phyloP scores from a whole-genome alignment of 2,329 filamentous ascomycete species.

The Penicillium sumatraense region DNA sequence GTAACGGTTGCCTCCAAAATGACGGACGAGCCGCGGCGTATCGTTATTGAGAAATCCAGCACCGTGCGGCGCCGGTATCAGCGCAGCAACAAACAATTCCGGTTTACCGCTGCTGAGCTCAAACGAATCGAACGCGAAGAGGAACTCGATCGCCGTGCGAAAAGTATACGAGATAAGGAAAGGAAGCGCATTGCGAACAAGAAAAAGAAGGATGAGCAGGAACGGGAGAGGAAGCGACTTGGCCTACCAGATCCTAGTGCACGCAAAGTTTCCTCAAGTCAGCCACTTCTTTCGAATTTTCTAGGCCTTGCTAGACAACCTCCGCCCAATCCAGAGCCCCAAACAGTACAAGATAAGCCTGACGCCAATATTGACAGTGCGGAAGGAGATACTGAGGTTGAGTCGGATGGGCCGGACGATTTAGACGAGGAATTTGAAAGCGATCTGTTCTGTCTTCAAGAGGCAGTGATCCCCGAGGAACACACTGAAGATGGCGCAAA shows the following conservation, averaged over 20 bases:
- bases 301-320: constrained; percentile 23
- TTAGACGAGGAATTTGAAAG: constrained; percentile 25
- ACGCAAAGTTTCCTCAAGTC: constrained; percentile 37
- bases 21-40: constrained; percentile 35
- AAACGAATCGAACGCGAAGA: constrained; percentile 47
- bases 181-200: constrained; percentile 39
- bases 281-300: constrained; percentile 40
- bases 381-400: constrained; percentile 26
- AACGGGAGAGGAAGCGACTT: constrained; percentile 28
- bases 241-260: constrained; percentile 38
- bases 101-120: constrained; percentile 42
- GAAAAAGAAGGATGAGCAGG: constrained; percentile 41
- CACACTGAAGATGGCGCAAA: constrained; percentile 22
- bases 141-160: constrained; percentile 44
- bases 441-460: constrained; percentile 14
- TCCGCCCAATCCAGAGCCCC: background rate
- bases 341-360: constrained; percentile 1
- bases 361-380: constrained; percentile 5
- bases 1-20: constrained; percentile 29
- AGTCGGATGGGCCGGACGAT: constrained; percentile 27
- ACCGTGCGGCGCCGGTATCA: constrained; percentile 44
- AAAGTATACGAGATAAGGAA: constrained; percentile 42
- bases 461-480: background rate
- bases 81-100: constrained; percentile 41
- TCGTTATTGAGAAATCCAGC: constrained; percentile 44